phyloP scores from a whole-genome alignment of 73 alveolate species.

The Loxodes magnus region DNA sequence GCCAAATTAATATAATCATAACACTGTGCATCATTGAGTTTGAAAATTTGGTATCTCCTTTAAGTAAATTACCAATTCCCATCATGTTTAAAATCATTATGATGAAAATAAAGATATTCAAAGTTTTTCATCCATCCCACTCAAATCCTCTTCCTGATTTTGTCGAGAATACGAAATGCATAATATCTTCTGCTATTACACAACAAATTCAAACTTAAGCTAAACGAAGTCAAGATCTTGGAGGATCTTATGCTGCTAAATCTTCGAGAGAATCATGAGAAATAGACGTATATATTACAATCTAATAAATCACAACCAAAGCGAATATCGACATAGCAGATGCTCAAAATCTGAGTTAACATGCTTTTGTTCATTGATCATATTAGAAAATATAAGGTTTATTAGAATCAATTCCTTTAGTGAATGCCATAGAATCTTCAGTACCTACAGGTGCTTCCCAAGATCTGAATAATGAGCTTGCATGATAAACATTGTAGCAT shows the following conservation, averaged over 20 bases:
- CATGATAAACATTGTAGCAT: constrained; percentile 22
- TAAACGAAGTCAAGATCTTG: no score
- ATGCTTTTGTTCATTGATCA: no score
- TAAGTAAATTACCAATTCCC: neutral
- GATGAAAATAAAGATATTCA: constrained; percentile 12
- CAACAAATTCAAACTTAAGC: no score
- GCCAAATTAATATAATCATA: constrained; percentile 2
- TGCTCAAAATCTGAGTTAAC: no score
- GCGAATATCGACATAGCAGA: no score
- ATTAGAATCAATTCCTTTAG: constrained; percentile 26
- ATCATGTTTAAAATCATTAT: constrained; percentile 1
- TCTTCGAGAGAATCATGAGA: no score
- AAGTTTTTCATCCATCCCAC: constrained; percentile 3
- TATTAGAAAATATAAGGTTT: constrained; percentile 48
- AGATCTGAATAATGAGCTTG: constrained; percentile 30
- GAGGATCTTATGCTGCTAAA: no score
- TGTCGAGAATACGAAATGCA: constrained; percentile 23
- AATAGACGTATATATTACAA: no score
- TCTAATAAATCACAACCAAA: no score
- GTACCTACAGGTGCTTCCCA: constrained; percentile 25
- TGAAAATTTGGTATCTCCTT: constrained; percentile 22
- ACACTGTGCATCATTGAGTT: constrained; percentile 18
- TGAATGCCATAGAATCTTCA: constrained; percentile 25
- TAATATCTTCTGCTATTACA: no score
- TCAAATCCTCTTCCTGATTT: constrained; percentile 21